Evolutionary conservation across 371 early-diverging fungal genomes (phyloP).

Genomic region (Syncephalastrum sp.): DNA sequence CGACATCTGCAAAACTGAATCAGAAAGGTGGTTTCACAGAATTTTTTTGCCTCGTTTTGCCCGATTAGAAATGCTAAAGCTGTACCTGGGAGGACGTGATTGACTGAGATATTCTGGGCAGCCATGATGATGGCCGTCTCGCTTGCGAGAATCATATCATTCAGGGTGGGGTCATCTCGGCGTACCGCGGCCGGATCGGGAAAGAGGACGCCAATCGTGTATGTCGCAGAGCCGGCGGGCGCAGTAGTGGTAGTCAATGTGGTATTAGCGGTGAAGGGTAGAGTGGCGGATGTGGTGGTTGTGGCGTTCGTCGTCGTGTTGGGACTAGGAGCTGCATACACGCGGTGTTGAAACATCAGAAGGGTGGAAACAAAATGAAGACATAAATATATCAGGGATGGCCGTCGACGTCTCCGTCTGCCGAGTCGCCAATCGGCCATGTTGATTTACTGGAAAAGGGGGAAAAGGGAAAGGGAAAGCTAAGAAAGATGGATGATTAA

Average conservation of each 20-base stretch:
- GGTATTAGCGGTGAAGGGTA: constrained; percentile 2
- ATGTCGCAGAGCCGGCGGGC: not conserved
- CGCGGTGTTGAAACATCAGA: constrained; percentile 1
- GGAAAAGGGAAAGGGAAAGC: not conserved
- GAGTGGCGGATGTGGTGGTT: constrained; percentile 5
- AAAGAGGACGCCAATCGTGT: constrained; percentile 37
- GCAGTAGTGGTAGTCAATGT: constrained; percentile 5
- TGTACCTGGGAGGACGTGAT: constrained; percentile 31
- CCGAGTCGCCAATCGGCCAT: constrained; percentile 5
- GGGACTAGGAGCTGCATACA: not conserved
- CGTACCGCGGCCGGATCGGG: constrained; percentile 24
- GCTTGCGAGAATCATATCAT: constrained; percentile 36
- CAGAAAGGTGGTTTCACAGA: too few relatives aligned
- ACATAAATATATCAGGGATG: not conserved
- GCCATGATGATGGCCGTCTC: constrained; percentile 33
- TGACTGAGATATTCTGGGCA: constrained; percentile 12
- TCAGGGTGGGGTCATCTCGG: constrained; percentile 21
- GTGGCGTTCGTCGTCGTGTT: not conserved
- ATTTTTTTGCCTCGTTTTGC: constrained; percentile 1
- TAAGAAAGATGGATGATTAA: not conserved
- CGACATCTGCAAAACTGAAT: constrained; percentile 23
- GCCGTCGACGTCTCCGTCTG: not conserved
- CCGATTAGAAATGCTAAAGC: not conserved
- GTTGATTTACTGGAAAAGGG: not conserved
- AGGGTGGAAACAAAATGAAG: constrained; percentile 1